Evolutionary conservation across 2,329 filamentous ascomycete species (phyloP), one percentile per base, ranked within the genome.

Genomic region (Microsporum ferrugineum): DNA sequence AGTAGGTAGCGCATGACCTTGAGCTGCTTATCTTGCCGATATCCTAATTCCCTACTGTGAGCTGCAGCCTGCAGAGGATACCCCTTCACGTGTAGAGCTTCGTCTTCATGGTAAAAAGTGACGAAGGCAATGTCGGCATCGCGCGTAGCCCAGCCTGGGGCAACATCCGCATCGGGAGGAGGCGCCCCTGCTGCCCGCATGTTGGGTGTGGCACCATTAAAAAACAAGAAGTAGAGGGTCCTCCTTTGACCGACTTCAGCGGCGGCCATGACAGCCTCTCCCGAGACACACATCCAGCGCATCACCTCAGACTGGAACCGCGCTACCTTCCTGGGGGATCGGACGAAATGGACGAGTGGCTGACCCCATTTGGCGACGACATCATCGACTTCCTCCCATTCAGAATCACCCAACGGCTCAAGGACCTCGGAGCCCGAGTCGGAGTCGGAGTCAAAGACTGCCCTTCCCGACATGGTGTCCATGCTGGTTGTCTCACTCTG

Each of bases 231-330:
- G 23, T 57, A 23, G 14, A 61, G 39, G 39, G 49, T 57, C 47
- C 36, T n/a, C 14, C 45, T 10, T 45, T 57, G 51, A 49, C 59
- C 23, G 31, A 39, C 31, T 57, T 61, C 59, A 49, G 59, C 59
- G 34, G 59, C 53, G 34, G 59, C 59, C 53, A 57, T 61, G n/a
- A 61, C 53, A 61, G 59, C 59, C 53, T 61, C 59, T 27, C 59
- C 59, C 27, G 59, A 33, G 51, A 61, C 33, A 49, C 43, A 4
- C 43, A 29, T 10, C 43, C 43, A 49, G 43, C 29, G 23, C 33
- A 56, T 23, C 33, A 29, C 17, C 47, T 31, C n/a, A n/a, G 33
- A 36, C 27, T 39, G 3, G 34, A n/a, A 39, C 36, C 31, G 45
- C 10, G 7, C 14, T 14, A 60, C 27, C 29, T 56, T 10, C 36